Evolutionary conservation across 805 yeast species (phyloP), one percentile per base, ranked within the genome.

Genomic region (Candida rishiriensis): DNA sequence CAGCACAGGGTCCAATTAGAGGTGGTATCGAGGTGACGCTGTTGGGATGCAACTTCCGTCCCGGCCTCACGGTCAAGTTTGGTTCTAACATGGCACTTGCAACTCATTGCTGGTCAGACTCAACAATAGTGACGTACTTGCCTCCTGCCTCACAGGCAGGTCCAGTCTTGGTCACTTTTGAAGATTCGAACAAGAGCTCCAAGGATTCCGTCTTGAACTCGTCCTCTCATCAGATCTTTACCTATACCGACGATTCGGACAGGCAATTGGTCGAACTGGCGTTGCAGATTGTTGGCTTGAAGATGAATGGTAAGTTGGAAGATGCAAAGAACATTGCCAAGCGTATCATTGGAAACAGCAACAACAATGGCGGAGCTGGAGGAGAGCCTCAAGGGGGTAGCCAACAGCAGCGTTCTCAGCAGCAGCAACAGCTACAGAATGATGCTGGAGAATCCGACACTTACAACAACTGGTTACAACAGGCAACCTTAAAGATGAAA

Each of bases 11-110:
- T 2, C 96, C 97, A 10, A 77, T 89, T 11, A 76, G 96, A 50
- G 99, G 99, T 52, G 99, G 99, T 34, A 83, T 90, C 36, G 99
- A 93, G 63, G 87, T 93, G 8, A 93, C 99, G 0, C 68, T 93
- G 40, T 70, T 93, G 36, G 99, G 99, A 2, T 75, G 82, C 39
- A 86, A 88, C 47, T 93, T 93, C 72, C 80, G 83, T 42, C 85
- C 85, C 14, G 96, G 95, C 0, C 69, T 91, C 46, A 70, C 72
- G 18, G 96, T 91, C 13, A 84, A 84, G 64, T 93, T 93, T 66
- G 99, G 99, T 30, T 80, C 83, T 11, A 81, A 81, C 59, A 69
- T 75, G 46, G 88, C 93, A 0, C 64, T 86, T 29, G 85, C 93
- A 3, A 88, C 97, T 0, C 96, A 89, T 58, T 90, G 96, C 65